Evolutionary conservation across 495 filamentous ascomycete species (phyloP).

Genomic region (Talaromyces borbonicus): DNA sequence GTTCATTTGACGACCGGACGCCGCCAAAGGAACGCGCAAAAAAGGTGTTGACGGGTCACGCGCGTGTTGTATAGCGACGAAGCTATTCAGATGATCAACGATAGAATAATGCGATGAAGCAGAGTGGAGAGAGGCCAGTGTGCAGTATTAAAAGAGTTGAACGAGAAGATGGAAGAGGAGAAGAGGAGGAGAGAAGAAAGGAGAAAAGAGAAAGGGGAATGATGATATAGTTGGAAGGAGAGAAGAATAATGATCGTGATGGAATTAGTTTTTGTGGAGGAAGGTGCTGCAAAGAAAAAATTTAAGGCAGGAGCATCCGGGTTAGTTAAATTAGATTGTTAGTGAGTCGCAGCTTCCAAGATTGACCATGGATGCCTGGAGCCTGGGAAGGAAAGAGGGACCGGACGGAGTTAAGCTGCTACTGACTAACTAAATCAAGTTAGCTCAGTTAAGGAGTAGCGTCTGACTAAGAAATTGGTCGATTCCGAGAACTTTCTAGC

Average conservation of each 20-base stretch:
- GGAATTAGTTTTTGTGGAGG: no score
- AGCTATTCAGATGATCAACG: background rate
- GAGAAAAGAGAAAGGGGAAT: background rate
- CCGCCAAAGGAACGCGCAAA: conserved; percentile 53
- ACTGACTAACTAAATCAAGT: background rate
- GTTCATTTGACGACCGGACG: conserved; percentile 53
- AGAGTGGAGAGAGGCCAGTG: conserved; percentile 4
- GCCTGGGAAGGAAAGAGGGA: no score
- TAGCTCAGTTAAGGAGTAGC: no score
- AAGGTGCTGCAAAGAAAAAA: background rate
- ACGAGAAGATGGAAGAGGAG: background rate
- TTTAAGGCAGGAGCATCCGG: background rate
- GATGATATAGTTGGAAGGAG: background rate
- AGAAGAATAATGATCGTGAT: background rate
- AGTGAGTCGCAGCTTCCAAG: no score
- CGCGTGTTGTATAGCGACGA: background rate
- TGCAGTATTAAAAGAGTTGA: no score
- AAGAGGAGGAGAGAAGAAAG: background rate
- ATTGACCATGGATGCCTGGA: no score
- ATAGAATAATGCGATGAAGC: background rate
- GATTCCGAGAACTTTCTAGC: no score
- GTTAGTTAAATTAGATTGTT: no score
- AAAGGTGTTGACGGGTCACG: conserved; percentile 3
- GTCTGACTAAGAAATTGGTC: no score
- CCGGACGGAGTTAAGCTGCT: no score